phyloP scores from a whole-genome alignment of 73 alveolate species.

The Diophrys sp. region DNA sequence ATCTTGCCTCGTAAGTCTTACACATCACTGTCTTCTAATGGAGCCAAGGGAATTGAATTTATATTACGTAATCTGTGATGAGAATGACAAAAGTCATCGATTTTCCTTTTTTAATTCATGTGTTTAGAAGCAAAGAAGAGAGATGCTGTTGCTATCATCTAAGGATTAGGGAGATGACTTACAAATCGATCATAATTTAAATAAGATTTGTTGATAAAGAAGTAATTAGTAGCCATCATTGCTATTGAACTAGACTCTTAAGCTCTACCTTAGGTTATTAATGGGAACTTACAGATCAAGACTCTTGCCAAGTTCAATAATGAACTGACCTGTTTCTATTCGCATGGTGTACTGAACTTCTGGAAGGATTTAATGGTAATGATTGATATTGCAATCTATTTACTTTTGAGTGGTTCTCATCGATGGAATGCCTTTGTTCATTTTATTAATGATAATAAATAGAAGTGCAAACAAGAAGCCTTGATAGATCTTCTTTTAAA shows the following conservation, averaged over 20 bases:
- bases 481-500: no score
- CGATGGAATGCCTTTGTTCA: no score
- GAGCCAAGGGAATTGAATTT: background rate
- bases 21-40: background rate
- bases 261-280: background rate
- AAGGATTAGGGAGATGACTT: background rate
- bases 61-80: background rate
- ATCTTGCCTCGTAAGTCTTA: background rate
- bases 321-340: background rate
- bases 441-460: no score
- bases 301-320: background rate
- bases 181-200: background rate
- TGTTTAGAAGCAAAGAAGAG: background rate
- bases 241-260: background rate
- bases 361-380: background rate
- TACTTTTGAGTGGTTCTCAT: background rate
- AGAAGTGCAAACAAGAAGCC: no score
- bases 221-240: background rate
- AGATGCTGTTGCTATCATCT: background rate
- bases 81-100: background rate
- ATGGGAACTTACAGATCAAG: background rate
- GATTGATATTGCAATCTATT: background rate
- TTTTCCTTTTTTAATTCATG: background rate
- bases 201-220: background rate
- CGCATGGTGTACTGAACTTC: background rate